These are phyloP conservation scores for Globisporangium ultimum DNA, from an alignment of 352 stramenopile genomes.

Conservation along the genomic window DNA sequence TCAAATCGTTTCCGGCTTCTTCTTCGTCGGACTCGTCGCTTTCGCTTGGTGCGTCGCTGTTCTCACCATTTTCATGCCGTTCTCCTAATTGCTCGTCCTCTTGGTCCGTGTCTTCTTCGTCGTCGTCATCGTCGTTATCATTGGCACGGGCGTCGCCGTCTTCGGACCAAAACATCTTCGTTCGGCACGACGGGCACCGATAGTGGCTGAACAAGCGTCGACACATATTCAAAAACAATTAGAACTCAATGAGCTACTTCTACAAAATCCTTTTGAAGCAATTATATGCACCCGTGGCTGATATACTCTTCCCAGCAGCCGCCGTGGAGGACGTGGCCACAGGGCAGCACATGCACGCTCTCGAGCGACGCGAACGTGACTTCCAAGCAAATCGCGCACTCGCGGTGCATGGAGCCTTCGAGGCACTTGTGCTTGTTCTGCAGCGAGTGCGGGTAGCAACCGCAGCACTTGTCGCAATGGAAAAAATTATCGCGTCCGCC, in stretches of 20 bases:
- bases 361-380: slow-evolving; percentile 78
- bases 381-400: slow-evolving; percentile 81
- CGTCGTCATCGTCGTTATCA: slow-evolving; percentile 13
- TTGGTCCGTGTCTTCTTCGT: slow-evolving; percentile 12
- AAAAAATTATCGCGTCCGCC: slow-evolving; percentile 78
- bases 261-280: background rate
- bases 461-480: slow-evolving; percentile 74
- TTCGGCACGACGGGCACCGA: slow-evolving; percentile 67
- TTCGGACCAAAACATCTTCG: slow-evolving; percentile 40
- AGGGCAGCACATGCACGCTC: slow-evolving; percentile 64
- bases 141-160: slow-evolving; percentile 20
- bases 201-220: slow-evolving; percentile 16
- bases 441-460: slow-evolving; percentile 72
- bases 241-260: too few relatives aligned
- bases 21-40: slow-evolving; percentile 7
- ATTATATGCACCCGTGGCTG: slow-evolving; percentile 41
- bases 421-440: slow-evolving; percentile 76
- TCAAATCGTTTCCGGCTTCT: slow-evolving; percentile 12
- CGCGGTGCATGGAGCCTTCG: slow-evolving; percentile 74
- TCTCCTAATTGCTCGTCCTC: slow-evolving; percentile 10
- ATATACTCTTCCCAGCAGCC: slow-evolving; percentile 65
- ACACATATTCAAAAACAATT: background rate
- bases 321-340: slow-evolving; percentile 72
- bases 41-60: background rate
- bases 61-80: slow-evolving; percentile 14